A percentile compares a stretch with the other conserved stretches of the same genome.
Evolutionary conservation across 352 stramenopile genomes (phyloP).

Genomic region (Globisporangium okanoganense): DNA sequence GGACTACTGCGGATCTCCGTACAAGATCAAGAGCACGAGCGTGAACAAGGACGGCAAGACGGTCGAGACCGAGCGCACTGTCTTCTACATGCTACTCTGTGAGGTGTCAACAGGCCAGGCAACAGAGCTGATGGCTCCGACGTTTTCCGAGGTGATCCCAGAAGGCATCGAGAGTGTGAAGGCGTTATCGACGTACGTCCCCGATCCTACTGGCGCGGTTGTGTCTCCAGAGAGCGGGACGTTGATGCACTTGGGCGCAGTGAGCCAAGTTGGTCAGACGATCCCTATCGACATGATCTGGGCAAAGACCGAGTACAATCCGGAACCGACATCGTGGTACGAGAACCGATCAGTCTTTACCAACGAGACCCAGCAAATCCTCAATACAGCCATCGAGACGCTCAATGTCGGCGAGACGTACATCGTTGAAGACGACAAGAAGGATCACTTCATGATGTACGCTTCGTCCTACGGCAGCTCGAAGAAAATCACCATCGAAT

Average conservation of each 20-base stretch:
- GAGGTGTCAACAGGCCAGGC: conserved; percentile 57
- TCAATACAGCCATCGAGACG: conserved; percentile 39
- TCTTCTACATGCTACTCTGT: conserved; percentile 73
- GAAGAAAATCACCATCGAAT: conserved; percentile 39
- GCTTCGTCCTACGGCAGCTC: conserved; percentile 17
- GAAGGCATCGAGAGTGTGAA: conserved; percentile 62
- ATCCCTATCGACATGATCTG: conserved; percentile 42
- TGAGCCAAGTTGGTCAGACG: conserved; percentile 39
- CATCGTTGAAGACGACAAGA: conserved; percentile 33
- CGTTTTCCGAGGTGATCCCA: conserved; percentile 28
- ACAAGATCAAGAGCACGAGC: conserved; percentile 34
- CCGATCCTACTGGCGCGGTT: conserved; percentile 40
- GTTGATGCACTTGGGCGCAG: conserved; percentile 41
- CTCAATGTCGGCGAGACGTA: conserved; percentile 37
- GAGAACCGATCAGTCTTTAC: conserved; percentile 31
- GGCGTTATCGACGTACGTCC: conserved; percentile 41
- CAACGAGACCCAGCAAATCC: conserved; percentile 28
- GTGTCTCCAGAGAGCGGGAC: conserved; percentile 57
- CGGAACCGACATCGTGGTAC: conserved; percentile 30
- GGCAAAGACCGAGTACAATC: conserved; percentile 43
- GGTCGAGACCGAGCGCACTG: conserved; percentile 36
- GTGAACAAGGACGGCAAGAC: conserved; percentile 30
- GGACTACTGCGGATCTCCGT: conserved; percentile 61
- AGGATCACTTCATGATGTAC: conserved; percentile 25
- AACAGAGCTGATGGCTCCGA: conserved; percentile 28